phyloP scores from a whole-genome alignment of 305 asterid genomes.

The Coffea humblotiana region DNA sequence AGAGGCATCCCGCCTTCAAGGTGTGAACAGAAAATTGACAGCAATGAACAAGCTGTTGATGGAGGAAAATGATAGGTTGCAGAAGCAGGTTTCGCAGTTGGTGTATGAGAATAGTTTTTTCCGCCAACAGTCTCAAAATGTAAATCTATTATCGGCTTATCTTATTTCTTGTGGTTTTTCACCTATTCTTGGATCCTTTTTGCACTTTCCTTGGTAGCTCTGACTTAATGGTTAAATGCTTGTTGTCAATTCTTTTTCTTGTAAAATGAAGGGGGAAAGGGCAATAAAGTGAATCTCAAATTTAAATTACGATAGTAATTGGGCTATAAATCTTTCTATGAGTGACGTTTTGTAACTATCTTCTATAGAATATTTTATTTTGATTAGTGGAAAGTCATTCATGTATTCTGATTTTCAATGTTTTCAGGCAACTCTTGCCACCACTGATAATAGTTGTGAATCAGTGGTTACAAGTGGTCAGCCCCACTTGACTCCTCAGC shows the following conservation, averaged over 20 bases:
- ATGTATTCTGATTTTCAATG: conserved; percentile 4
- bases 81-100: conserved; percentile 92
- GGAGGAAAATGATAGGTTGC: conserved; percentile 98
- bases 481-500: conserved; percentile 80
- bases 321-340: neutral
- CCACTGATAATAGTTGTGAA: conserved; percentile 90
- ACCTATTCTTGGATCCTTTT: neutral
- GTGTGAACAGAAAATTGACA: conserved; percentile 78
- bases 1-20: conserved; percentile 91
- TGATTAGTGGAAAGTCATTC: neutral
- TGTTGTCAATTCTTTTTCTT: neutral
- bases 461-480: conserved; percentile 99
- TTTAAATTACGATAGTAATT: neutral
- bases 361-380: neutral
- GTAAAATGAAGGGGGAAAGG: neutral
- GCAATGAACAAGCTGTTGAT: conserved; percentile 96
- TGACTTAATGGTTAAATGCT: neutral
- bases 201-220: neutral
- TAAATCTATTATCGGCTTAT: conserved; percentile 17
- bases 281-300: neutral
- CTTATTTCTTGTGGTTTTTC: neutral
- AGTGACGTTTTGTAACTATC: neutral
- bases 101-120: conserved; percentile 85
- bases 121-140: conserved; percentile 85
- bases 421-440: conserved; percentile 63